Base-by-base conservation (phyloP, 1,139 yeast species). In the Maudiozyma humilis region DNA sequence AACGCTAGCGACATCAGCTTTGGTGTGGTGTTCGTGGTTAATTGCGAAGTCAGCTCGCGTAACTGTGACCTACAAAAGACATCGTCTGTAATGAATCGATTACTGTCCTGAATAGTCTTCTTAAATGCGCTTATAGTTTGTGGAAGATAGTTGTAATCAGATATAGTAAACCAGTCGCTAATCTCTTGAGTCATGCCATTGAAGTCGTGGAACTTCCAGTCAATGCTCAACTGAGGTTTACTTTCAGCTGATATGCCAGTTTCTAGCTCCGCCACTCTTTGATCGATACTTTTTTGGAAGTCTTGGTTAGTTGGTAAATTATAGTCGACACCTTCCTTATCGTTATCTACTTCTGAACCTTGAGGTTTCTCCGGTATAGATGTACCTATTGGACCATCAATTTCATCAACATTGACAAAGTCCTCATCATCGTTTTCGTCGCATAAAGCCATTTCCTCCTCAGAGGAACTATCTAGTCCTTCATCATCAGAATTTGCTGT, bases 121-220 rank as follows among this genome's bases (percentile, higher is more conserved):
- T 53, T 52, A 38, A 59, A 60, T 27, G 51, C 44, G 13, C 42
- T 36, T 30, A 48, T 47, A 2, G 51, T 36, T 29, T 44, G 51
- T 2, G 51, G 47, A n/a, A 61, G 45, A 19, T 46, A 40, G 4
- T 43, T 45, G 43, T 75, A 67, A 56, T 82, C 91, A 38, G 68
- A 62, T 36, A 57, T 56, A 4, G 75, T 68, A 53, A 82, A 82
- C 93, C 93, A 82, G 41, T 79, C 82, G 35, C 71, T 68, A 17
- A 82, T 49, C 51, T 81, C 87, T 4, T 64, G 61, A 12, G 59
- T 59, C 23, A 80, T 62, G 0, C 59, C 54, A 4, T 66, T 68
- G 20, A 58, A 54, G 46, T 78, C 82, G 12, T 56, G 44, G 47
- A 72, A 67, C 1, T 66, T 60, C 63, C 76, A 82, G 2, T 71